Conservation (phyloP, 2,329 filamentous ascomycete species). For the Chaetomiaceae sp. region DNA sequence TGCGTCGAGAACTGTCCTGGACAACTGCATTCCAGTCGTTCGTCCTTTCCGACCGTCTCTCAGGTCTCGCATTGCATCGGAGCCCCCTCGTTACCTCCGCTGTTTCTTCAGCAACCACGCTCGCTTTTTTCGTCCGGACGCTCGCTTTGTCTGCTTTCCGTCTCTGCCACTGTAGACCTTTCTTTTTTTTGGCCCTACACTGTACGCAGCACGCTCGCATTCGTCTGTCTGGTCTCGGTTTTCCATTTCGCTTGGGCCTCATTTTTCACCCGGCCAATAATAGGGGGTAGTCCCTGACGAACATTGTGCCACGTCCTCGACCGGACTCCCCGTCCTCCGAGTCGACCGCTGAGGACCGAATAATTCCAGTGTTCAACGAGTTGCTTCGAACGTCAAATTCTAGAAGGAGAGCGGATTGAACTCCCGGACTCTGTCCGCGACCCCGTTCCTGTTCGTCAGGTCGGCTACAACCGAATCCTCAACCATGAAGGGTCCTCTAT, state of each 20-base stretch:
- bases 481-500: conserved; percentile 45
- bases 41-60: too few species aligned
- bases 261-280: conserved; percentile 20
- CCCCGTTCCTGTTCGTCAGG: not conserved
- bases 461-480: not conserved
- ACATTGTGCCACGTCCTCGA: conserved; percentile 18
- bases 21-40: conserved; percentile 21
- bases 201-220: too few species aligned
- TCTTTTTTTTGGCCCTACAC: too few species aligned
- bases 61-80: conserved; percentile 8
- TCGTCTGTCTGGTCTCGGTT: conserved; percentile 10
- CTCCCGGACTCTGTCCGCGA: not conserved
- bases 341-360: conserved; percentile 12
- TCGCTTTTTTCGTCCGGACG: conserved; percentile 16
- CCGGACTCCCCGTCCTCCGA: conserved; percentile 12
- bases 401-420: not conserved
- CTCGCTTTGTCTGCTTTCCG: conserved; percentile 15
- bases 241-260: conserved; percentile 15
- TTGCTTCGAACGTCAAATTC: too few species aligned
- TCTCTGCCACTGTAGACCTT: not conserved
- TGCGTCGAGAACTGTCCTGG: conserved; percentile 14
- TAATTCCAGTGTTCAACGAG: too few species aligned
- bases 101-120: conserved; percentile 23
- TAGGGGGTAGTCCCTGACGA: conserved; percentile 18
- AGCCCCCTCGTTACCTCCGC: conserved; percentile 4